Base-by-base conservation (phyloP, 2,329 filamentous ascomycete species). In the Colletotrichum trifolii region DNA sequence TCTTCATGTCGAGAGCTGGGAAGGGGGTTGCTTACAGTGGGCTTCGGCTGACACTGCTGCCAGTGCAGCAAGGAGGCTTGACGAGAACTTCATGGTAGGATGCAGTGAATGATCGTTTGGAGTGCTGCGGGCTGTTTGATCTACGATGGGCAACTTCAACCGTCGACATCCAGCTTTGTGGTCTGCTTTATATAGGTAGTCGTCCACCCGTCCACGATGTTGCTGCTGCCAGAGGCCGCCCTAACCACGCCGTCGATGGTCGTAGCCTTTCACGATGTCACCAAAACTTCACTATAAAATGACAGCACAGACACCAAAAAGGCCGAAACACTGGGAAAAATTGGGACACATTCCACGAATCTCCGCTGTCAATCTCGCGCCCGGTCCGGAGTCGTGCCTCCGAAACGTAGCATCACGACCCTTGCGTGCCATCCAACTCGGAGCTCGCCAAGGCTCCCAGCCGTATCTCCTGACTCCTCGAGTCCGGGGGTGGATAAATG, bases 1-100 rank as follows among this genome's bases (percentile, higher is more conserved):
- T 9, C 6, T 8, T 10, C 34, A 25, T 34, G 7, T 8, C 15
- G 6, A 2, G 13, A 13, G 5, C 8, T 4, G 10, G 13, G 5
- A 56, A 17, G 38, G 7, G 5, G 3, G 4, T 3, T 43, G 17
- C 55, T 40, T 35, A 64, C 61, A 64, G 34, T 64, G 61, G 2
- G 61, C 61, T 34, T 64, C 43, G 17, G 49, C 48, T 9, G 61
- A 60, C 6, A 34, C 42, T 8, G 17, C 61, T 7, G 38, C 61
- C 49, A 64, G 15, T 7, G 49, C 13, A 11, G 45, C 50, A 9
- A 61, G 12, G 2, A 60, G 5, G 35, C 38, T 15, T 3, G 38
- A 10, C 12, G 56, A 64, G 11, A 60, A 60, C 61, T 49, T 64
- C 61, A 64, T 64, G 25, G 25, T 25, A 4, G 5, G 25, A 25